Evolutionary conservation across 257 asterid genomes (phyloP).

Genomic region (Pogostemon cablin): DNA sequence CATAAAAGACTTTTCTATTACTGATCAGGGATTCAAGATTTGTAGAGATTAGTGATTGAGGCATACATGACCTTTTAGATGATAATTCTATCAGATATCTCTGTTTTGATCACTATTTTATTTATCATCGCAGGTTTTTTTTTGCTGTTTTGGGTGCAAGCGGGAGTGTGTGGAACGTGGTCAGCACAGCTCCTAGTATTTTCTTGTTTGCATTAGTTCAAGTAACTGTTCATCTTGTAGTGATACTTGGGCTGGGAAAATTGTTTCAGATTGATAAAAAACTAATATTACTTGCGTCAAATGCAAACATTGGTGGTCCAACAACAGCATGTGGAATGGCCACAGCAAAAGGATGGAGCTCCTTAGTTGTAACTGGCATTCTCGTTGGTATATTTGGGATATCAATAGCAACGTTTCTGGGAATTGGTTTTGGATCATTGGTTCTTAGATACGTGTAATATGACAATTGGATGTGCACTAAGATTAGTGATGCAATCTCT

Average conservation of each 20-base stretch:
- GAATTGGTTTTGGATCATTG: constrained; percentile 65
- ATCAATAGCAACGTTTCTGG: constrained; percentile 75
- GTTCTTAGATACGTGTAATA: constrained; percentile 57
- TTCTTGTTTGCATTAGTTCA: constrained; percentile 73
- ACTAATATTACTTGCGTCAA: constrained; percentile 67
- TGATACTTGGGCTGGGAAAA: constrained; percentile 64
- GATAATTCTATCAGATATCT: neutral
- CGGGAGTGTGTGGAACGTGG: constrained; percentile 76
- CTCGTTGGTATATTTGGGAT: constrained; percentile 80
- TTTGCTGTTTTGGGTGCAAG: constrained; percentile 85
- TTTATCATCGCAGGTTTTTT: constrained; percentile 57
- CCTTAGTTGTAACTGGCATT: constrained; percentile 74
- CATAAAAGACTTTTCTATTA: neutral
- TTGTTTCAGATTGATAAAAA: constrained; percentile 53
- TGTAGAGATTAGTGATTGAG: neutral
- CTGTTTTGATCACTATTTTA: neutral
- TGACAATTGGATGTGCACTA: constrained; percentile 1
- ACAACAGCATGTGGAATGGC: constrained; percentile 92
- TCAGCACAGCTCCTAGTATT: constrained; percentile 79
- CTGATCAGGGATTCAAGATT: neutral
- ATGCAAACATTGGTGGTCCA: constrained; percentile 92
- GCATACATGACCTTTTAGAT: neutral
- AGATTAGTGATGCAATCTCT: neutral
- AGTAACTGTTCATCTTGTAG: constrained; percentile 66
- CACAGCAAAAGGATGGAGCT: constrained; percentile 77